A percentile compares a stretch with the other conserved stretches of the same genome.
These are phyloP conservation scores for Boletus bicolor DNA, from an alignment of 768 basidiomycete genomes.

Conservation along the genomic window DNA sequence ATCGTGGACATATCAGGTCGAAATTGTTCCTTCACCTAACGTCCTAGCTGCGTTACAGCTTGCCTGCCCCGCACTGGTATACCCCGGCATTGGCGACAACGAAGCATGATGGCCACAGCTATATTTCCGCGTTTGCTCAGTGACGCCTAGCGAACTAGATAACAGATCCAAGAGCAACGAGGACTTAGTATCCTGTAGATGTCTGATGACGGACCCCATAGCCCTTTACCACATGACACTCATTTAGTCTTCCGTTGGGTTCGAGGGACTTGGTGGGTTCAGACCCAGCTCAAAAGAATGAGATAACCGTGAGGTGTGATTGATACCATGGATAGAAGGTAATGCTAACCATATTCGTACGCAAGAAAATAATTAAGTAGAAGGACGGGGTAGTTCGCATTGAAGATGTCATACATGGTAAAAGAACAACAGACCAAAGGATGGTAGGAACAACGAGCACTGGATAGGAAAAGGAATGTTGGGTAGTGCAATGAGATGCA, in stretches of 20 bases:
- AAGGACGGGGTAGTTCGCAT: constrained; percentile 4
- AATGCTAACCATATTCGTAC: constrained; percentile 13
- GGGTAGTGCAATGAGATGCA: neutral
- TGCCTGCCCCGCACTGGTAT: neutral
- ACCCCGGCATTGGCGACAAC: neutral
- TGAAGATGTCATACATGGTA: constrained; percentile 16
- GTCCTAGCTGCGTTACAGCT: neutral
- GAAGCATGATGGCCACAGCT: neutral
- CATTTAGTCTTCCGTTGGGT: neutral
- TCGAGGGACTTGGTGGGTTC: too few relatives aligned
- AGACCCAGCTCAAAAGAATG: neutral
- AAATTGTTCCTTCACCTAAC: neutral
- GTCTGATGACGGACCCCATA: neutral
- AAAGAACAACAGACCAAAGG: constrained; percentile 7
- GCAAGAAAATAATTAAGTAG: constrained; percentile 23
- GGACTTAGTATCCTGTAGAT: neutral
- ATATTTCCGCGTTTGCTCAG: neutral
- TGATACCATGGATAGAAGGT: constrained; percentile 1
- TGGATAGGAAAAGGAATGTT: neutral
- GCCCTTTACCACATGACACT: neutral
- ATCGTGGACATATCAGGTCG: neutral
- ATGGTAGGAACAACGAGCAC: neutral
- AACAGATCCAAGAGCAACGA: neutral
- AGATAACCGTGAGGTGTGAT: neutral
- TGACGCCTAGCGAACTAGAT: neutral